A percentile compares a stretch with the other conserved stretches of the same genome.
phyloP scores from a whole-genome alignment of 805 yeast species.

The Pichia kluyveri region DNA sequence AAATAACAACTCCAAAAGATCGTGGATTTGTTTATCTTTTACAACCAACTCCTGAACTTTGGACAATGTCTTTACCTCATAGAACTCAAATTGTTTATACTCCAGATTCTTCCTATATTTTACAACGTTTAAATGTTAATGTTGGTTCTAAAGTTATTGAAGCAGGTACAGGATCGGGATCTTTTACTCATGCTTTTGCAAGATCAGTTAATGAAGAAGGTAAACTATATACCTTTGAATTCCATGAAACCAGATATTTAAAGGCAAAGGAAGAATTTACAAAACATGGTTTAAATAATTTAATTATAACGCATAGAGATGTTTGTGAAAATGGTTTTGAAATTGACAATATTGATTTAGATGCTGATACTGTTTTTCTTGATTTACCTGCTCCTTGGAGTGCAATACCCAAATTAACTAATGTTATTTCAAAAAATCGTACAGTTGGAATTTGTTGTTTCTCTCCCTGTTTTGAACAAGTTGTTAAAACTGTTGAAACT shows the following conservation, averaged over 20 bases:
- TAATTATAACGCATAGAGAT: slow-evolving; percentile 79
- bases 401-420: slow-evolving; percentile 69
- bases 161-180: slow-evolving; percentile 97
- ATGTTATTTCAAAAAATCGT: slow-evolving; percentile 44
- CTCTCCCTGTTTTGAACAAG: slow-evolving; percentile 97
- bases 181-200: slow-evolving; percentile 87
- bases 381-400: slow-evolving; percentile 97
- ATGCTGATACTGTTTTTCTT: slow-evolving; percentile 71
- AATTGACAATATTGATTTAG: slow-evolving; percentile 31
- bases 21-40: slow-evolving; percentile 80
- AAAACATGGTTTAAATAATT: slow-evolving; percentile 54
- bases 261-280: slow-evolving; percentile 76
- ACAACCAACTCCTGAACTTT: slow-evolving; percentile 89
- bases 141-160: slow-evolving; percentile 79
- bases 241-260: slow-evolving; percentile 72
- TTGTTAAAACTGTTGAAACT: slow-evolving; percentile 72
- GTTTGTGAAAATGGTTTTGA: slow-evolving; percentile 85
- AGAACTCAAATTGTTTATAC: slow-evolving; percentile 97
- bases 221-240: slow-evolving; percentile 75
- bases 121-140: slow-evolving; percentile 67
- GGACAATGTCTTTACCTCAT: slow-evolving; percentile 95
- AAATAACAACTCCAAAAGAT: slow-evolving; percentile 61
- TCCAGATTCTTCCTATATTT: slow-evolving; percentile 86
- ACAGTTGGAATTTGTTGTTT: slow-evolving; percentile 82
- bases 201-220: slow-evolving; percentile 62